Conservation (phyloP, 768 basidiomycete genomes). For the Termitomyces bulborhizus region DNA sequence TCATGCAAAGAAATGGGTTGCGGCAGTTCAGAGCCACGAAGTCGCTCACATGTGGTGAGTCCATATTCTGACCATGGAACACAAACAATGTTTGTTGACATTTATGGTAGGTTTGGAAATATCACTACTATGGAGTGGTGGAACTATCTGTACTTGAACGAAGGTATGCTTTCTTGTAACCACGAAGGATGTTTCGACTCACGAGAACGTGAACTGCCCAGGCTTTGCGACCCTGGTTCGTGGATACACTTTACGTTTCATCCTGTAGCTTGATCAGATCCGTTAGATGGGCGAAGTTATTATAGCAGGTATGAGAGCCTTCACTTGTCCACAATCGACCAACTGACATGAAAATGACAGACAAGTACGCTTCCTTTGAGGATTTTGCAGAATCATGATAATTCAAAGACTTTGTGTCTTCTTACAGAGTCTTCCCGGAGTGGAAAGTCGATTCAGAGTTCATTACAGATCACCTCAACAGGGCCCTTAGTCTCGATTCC, state of each 20-base stretch:
- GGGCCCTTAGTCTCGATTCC: conserved; percentile 79
- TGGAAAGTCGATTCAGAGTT: conserved; percentile 84
- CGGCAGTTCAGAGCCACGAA: conserved; percentile 77
- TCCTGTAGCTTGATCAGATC: background rate
- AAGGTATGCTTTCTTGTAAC: conserved; percentile 37
- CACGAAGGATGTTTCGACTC: background rate
- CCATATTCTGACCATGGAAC: too few species aligned
- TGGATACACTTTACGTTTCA: background rate
- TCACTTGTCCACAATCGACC: background rate
- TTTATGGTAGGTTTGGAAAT: conserved; percentile 70
- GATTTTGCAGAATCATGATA: background rate
- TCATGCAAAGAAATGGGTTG: conserved; percentile 72
- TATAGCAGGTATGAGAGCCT: conserved; percentile 48
- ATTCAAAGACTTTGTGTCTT: background rate
- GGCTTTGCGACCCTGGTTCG: conserved; percentile 83
- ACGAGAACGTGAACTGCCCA: conserved; percentile 13
- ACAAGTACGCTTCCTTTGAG: conserved; percentile 36
- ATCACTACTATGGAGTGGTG: conserved; percentile 95
- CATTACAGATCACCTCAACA: conserved; percentile 67
- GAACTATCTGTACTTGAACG: conserved; percentile 79
- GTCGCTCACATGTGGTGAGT: conserved; percentile 76
- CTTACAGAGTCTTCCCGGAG: conserved; percentile 64
- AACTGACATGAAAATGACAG: conserved; percentile 22
- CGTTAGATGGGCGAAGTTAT: conserved; percentile 83
- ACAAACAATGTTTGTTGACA: background rate